Base-by-base conservation (phyloP, 805 yeast species). In the Lipomyces yamadae region DNA sequence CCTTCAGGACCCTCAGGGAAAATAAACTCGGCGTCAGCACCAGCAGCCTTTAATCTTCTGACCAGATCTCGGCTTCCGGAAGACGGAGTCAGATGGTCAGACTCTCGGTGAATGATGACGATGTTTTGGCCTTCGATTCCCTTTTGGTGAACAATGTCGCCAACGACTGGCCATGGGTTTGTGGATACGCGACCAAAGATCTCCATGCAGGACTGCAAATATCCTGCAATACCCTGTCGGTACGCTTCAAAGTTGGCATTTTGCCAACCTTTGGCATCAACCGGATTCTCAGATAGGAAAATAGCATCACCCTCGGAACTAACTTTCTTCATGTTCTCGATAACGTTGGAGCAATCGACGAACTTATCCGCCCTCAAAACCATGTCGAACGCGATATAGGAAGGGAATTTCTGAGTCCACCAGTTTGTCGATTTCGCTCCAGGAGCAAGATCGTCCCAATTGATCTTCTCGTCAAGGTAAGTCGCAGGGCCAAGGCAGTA, bases 161-260 rank as follows among this genome's bases (percentile, higher is more conserved):
- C 71, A 18, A 68, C 71, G n/a, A 68, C 62, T 15, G 71, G 71
- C 69, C 69, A 66, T 1, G 69, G 69, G 42, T 65, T 62, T 34
- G 52, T 61, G 18, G 68, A 54, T 4, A 60, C n/a, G 13, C 66
- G 65, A 32, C 71, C 71, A 24, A 68, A 68, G 62, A 68, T 68
- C 55, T 68, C 71, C 54, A 67, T 65, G 60, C 63, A 67, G 32
- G 70, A 67, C 39, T 58, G 61, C 13, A 65, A 52, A 54, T 63
- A 68, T 39, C 71, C 71, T 33, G 39, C 55, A 54, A 67, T 37
- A 6, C 71, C 71, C 50, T 68, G 71, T 32, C 71, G 55, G 64
- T 59, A 68, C 8, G 71, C 69, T 35, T 68, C 71, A 58, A 63
- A 68, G 62, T 68, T 68, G 39, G 67, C 70, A 58, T 58, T 33